Conservation (phyloP, 129 eudicot species). For the Flaveria robusta region DNA sequence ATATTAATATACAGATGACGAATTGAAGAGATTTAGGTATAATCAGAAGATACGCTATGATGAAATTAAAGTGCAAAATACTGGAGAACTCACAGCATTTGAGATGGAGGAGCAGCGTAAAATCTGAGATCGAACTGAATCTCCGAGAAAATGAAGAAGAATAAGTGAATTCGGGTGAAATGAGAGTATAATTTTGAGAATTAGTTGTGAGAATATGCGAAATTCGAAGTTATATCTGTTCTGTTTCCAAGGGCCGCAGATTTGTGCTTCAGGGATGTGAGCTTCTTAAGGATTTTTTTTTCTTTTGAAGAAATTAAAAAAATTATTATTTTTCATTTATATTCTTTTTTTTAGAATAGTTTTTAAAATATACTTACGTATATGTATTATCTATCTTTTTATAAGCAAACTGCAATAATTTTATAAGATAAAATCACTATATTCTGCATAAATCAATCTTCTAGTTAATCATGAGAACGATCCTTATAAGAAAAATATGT, state of each 20-base stretch:
- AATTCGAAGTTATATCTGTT: slow-evolving; percentile 20
- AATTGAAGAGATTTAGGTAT: not conserved
- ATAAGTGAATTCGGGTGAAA: slow-evolving; percentile 7
- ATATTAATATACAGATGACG: not conserved
- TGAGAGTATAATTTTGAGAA: not conserved
- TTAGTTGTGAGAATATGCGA: slow-evolving; percentile 20
- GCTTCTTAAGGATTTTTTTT: no score
- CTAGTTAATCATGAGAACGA: no score
- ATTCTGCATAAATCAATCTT: no score
- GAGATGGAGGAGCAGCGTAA: slow-evolving; percentile 18
- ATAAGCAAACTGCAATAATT: no score
- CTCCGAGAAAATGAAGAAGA: slow-evolving; percentile 16
- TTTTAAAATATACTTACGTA: no score
- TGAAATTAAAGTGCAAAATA: not conserved
- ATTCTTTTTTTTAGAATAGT: no score
- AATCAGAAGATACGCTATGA: not conserved
- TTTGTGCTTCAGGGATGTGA: not conserved
- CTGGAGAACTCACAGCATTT: slow-evolving; percentile 36
- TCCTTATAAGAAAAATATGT: no score
- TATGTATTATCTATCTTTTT: no score
- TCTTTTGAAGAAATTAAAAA: no score
- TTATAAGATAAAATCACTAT: no score
- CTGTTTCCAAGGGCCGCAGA: not conserved
- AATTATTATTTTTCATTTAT: no score
- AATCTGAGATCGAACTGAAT: slow-evolving; percentile 7